Conservation (phyloP, 257 asterid genomes). For the Plantago major region DNA sequence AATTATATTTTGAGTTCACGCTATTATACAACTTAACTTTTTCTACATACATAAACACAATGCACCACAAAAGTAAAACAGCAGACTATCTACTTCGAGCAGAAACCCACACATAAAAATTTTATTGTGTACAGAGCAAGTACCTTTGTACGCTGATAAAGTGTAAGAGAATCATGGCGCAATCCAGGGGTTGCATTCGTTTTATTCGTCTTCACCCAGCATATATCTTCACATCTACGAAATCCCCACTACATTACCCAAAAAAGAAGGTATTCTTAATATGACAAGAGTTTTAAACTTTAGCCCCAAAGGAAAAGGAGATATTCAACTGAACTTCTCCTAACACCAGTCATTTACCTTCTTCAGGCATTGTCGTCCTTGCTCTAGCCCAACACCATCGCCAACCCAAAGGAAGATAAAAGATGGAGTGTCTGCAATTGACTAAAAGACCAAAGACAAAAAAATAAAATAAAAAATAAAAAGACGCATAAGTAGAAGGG, state of each 20-base stretch:
- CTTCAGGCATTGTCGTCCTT: constrained; percentile 96
- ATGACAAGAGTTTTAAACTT: constrained; percentile 7
- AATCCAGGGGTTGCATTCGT: constrained; percentile 87
- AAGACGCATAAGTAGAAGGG: constrained; percentile 5
- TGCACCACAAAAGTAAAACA: constrained; percentile 2
- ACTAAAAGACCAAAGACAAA: constrained; percentile 36
- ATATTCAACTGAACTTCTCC: background rate
- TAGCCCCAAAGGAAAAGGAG: constrained; percentile 6
- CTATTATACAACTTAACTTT: constrained; percentile 2
- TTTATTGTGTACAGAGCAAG: background rate
- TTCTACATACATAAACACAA: constrained; percentile 6
- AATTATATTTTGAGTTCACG: background rate
- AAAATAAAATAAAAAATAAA: background rate
- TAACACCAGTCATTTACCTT: constrained; percentile 47
- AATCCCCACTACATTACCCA: constrained; percentile 83
- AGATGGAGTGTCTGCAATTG: constrained; percentile 98
- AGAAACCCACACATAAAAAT: too few relatives aligned
- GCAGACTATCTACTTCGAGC: constrained; percentile 1
- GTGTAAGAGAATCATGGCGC: constrained; percentile 97
- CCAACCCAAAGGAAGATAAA: constrained; percentile 99
- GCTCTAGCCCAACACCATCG: constrained; percentile 98
- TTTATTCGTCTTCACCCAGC: constrained; percentile 99
- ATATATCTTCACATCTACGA: constrained; percentile 99
- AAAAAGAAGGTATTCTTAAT: background rate
- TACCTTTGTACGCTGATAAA: constrained; percentile 95